phyloP scores from a whole-genome alignment of 208 protist genomes.

The Wallacemonas sp. region DNA sequence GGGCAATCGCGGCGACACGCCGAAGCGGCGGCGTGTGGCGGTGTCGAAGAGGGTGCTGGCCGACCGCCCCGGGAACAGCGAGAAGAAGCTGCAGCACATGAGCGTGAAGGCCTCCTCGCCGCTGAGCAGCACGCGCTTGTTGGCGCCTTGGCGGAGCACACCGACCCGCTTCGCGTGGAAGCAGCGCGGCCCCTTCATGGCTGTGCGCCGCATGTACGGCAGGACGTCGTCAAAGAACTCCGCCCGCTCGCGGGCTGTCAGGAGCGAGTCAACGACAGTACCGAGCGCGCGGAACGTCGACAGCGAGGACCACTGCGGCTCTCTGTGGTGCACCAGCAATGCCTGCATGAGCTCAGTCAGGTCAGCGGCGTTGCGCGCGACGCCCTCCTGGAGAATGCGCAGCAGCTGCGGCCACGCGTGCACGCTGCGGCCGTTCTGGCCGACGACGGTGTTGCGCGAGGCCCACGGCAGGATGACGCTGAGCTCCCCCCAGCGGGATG shows the following conservation, averaged over 20 bases:
- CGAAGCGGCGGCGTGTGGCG: constrained; percentile 6
- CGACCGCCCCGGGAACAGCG: constrained; percentile 55
- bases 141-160: constrained; percentile 33
- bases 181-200: constrained; percentile 27
- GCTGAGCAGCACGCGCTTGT: constrained; percentile 27
- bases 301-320: constrained; percentile 1
- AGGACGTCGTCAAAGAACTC: constrained; percentile 51
- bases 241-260: constrained; percentile 23
- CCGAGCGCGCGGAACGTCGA: constrained; percentile 28
- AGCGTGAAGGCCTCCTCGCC: constrained; percentile 41
- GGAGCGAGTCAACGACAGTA: constrained; percentile 30
- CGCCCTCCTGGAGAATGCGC: constrained; percentile 25
- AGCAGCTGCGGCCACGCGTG: constrained; percentile 35
- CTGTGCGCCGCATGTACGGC: constrained; percentile 59
- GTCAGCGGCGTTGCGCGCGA: constrained; percentile 12
- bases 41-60: constrained; percentile 4
- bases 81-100: constrained; percentile 70
- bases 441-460: constrained; percentile 17
- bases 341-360: constrained; percentile 36
- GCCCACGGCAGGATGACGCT: constrained; percentile 52
- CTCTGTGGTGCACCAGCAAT: constrained; percentile 29
- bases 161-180: constrained; percentile 25
- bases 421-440: constrained; percentile 2
- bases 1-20: constrained; percentile 31
- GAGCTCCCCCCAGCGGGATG: constrained; percentile 16